Base-by-base conservation (phyloP, 306 rosid genomes). In the Quercus robur region DNA sequence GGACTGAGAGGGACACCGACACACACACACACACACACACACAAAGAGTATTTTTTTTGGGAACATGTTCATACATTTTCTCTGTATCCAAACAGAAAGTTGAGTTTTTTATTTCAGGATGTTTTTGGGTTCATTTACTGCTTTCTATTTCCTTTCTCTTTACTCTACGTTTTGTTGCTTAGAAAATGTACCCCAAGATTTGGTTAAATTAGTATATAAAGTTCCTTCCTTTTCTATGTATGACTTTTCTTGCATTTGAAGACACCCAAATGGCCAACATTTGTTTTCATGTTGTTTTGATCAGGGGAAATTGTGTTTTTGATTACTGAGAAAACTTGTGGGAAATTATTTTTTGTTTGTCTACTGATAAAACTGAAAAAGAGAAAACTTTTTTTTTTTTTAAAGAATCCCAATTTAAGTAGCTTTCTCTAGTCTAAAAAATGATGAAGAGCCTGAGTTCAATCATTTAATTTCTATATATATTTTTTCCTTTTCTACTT, bases 251-350 rank as follows among this genome's bases (percentile, higher is more conserved):
- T 15, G 15, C 68, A 26, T 25, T 62, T 62, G 25, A 15, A 14
- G 71, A 11, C 71, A 33, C 19, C 35, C 49, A 33, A 33, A 20
- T 33, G 71, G 13, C 28, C 70, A 3, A 2, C 15, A 49, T 49
- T 49, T 49, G 54, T 12, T 49, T 49, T 1, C 3, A 15, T 63
- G 70, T 63, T 28, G 44, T 28, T 63, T 17, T 63, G 69, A 33
- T 62, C 14, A 33, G 33, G 5, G 18, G 69, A 62, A 62, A 5
- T 18, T 26, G 7, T 62, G 17, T 18, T 56, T 51, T 81, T 73
- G 71, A 31, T 68, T 71, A 19, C 56, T 57, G 56, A 75, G 83
- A 64, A 51, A 74, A 55, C 54, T 14, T 61, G 21, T n/a, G 73
- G 69, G 52, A 25, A 49, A 17, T 59, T 59, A 11, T 59, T 59